Evolutionary conservation across 2,329 filamentous ascomycete species (phyloP), one percentile per base, ranked within the genome.

Genomic region (Talaromyces pinophilus): DNA sequence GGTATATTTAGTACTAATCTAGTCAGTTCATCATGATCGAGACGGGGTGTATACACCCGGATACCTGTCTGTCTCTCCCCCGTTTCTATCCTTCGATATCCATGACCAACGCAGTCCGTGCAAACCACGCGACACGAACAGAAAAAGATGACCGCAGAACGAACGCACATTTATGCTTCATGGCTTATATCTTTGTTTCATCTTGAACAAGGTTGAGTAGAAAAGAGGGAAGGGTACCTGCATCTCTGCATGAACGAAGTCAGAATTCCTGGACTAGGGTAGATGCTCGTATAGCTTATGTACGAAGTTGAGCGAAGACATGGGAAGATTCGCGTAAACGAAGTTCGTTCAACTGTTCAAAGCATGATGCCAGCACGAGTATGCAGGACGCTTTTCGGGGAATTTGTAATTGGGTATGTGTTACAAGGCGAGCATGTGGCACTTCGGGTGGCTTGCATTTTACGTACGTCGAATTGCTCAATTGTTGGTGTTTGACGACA

Each of bases 231-330:
- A 38, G 54, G 33, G 33, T 57, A 57, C 54, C 54, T 57, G 54
- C 54, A 38, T 57, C 54, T 57, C 54, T 57, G 54, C 54, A 57
- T 38, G 33, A 40, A 22, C 54, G n/a, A 35, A 15, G 33, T 19
- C 30, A 22, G 19, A 15, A 57, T 15, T 15, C 11, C n/a, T n/a
- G 52, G n/a, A 8, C 54, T n/a, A 4, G 52, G 33, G n/a, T 22
- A 22, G 30, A 13, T 55, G 19, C 30, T 33, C 50, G 15, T 54
- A 54, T 55, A 15, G 19, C 11, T 40, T 38, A 15, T 19, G 19
- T 25, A 38, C 33, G 54, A 25, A 2, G 19, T 25, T 15, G 30
- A 57, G 7, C 7, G 33, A 30, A 3, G 10, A 25, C 22, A 25
- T 50, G 19, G 25, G 25, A 11, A 15, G 10, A 30, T 15, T 22